phyloP scores from a whole-genome alignment of 2,329 filamentous ascomycete species.

The Claviceps sp. region DNA sequence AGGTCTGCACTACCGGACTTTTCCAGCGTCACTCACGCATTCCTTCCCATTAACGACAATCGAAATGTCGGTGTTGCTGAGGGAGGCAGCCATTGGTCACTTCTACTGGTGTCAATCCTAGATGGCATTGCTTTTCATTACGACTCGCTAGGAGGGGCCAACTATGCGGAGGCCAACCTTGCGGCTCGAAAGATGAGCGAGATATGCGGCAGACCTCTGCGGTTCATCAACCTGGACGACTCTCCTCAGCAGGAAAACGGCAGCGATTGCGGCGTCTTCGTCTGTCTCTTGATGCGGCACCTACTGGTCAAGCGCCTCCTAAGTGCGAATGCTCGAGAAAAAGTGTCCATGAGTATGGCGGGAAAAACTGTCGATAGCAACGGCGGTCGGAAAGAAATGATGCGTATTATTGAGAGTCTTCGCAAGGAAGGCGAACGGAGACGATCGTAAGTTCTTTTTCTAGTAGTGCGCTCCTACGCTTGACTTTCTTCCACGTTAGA shows the following conservation, averaged over 20 bases:
- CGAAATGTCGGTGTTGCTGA: slow-evolving; percentile 64
- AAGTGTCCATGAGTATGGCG: slow-evolving; percentile 87
- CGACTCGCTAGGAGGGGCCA: slow-evolving; percentile 68
- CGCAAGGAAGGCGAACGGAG: slow-evolving; percentile 78
- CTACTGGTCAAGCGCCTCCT: slow-evolving; percentile 76
- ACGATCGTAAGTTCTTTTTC: slow-evolving; percentile 51
- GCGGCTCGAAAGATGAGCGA: slow-evolving; percentile 56
- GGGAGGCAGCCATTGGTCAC: slow-evolving; percentile 86
- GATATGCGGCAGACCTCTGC: slow-evolving; percentile 52
- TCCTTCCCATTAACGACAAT: slow-evolving; percentile 89
- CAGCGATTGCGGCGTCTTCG: slow-evolving; percentile 89
- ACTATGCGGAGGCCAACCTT: slow-evolving; percentile 57
- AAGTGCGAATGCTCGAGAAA: slow-evolving; percentile 64
- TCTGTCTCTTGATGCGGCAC: slow-evolving; percentile 90
- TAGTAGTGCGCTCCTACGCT: background rate
- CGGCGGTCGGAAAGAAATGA: slow-evolving; percentile 77
- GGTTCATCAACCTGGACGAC: slow-evolving; percentile 73
- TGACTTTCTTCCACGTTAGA: background rate
- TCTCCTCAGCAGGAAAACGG: slow-evolving; percentile 85
- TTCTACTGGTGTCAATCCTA: slow-evolving; percentile 76
- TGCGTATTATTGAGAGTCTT: slow-evolving; percentile 74
- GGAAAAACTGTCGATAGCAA: slow-evolving; percentile 71
- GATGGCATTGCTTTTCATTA: slow-evolving; percentile 95
- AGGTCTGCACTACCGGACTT: slow-evolving; percentile 70
- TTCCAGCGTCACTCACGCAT: slow-evolving; percentile 71